phyloP scores from a whole-genome alignment of 768 basidiomycete species.

The Lactifluus hygrophoroides region DNA sequence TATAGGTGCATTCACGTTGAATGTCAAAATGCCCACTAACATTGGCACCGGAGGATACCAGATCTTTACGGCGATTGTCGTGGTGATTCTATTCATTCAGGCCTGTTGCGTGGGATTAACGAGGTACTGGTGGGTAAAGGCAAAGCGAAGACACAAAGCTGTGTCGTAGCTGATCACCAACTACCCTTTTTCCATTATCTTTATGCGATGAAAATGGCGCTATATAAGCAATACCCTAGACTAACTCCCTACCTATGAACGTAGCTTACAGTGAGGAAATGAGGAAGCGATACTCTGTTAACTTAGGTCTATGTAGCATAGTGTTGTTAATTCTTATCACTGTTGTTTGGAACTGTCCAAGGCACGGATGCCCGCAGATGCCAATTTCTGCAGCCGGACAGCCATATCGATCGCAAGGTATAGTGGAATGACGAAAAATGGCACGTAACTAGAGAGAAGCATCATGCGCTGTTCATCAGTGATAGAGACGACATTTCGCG shows the following conservation, averaged over 20 bases:
- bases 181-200: neutral
- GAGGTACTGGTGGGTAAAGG: constrained; percentile 55
- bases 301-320: neutral
- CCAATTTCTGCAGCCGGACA: constrained; percentile 24
- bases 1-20: constrained; percentile 60
- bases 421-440: constrained; percentile 66
- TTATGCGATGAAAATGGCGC: neutral
- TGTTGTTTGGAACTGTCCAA: neutral
- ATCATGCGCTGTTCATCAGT: constrained; percentile 44
- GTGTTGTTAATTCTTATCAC: neutral
- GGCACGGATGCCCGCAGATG: constrained; percentile 5
- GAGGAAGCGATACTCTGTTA: neutral
- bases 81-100: constrained; percentile 38
- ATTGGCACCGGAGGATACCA: constrained; percentile 33
- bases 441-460: constrained; percentile 62
- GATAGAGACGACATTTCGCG: constrained; percentile 32
- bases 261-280: neutral
- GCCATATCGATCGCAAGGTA: constrained; percentile 71
- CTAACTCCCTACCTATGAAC: neutral
- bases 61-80: constrained; percentile 49
- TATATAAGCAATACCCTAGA: neutral
- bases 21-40: constrained; percentile 57
- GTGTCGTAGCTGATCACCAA: neutral
- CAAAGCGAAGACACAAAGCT: constrained; percentile 31
- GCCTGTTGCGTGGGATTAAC: constrained; percentile 39